Base-by-base conservation (phyloP, 192 early-diverging fungal species). In the Coemansia umbellata region DNA sequence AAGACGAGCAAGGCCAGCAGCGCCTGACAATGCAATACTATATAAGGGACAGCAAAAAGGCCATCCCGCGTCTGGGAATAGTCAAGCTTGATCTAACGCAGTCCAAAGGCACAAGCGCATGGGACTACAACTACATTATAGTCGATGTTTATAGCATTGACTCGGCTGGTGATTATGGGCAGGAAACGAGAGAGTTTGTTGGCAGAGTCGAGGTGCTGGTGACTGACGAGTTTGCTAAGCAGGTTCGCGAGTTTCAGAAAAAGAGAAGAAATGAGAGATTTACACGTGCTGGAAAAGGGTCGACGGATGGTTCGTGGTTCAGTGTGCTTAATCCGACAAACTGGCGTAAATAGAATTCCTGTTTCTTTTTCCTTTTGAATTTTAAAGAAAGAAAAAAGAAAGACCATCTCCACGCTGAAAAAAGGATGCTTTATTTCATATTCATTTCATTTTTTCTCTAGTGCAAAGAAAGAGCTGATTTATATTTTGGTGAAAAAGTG, bases 81-180 rank as follows among this genome's bases (percentile, higher is more conserved):
- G 66, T 63, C 0, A 62, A 54, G 5, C 13, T 60, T 13, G 66
- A 68, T 35, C 17, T 74, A 30, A 42, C 41, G 8, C 35, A 74
- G 24, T 54, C 59, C 13, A 24, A 26, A 33, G 6, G 24, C 28
- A 58, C 60, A 24, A 22, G 23, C 1, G 30, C 37, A 9, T 74
- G 71, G 71, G 66, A 68, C 14, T 74, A 63, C 23, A 66, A 68
- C 23, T 74, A 59, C 19, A 53, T 74, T 8, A 50, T 68, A 8
- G 65, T 74, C 8, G 71, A 74, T 54, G 13, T 74, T 15, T 63
- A 53, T 31, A 11, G 8, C 3, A 50, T n/a, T 9, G 40, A 45
- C 7, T 14, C 24, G 8, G 17, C 23, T 1, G 43, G 28, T 1
- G 43, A 45, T 24, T 45, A 37, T 5, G 33, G 36, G 37, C 31